Conservation (phyloP, 179 eudicot genomes). For the Silene coronaria region DNA sequence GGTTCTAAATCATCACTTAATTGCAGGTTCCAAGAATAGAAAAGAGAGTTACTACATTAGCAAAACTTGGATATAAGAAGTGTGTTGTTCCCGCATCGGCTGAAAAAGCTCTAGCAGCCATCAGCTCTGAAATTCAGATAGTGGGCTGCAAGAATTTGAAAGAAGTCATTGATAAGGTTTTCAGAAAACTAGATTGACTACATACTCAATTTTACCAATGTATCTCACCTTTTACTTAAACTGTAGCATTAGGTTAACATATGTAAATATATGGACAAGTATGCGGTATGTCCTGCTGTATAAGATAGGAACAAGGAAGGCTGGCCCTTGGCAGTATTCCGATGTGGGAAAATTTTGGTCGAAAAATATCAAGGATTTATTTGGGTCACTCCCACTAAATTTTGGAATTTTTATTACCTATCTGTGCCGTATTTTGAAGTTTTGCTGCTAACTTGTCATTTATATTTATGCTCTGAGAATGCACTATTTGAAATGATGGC, state of each 20-base stretch:
- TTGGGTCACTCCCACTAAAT: no score
- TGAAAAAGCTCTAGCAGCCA: slow-evolving; percentile 37
- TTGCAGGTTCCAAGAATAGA: slow-evolving; percentile 82
- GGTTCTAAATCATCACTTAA: not conserved
- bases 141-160: slow-evolving; percentile 74
- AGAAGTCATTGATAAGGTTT: slow-evolving; percentile 65
- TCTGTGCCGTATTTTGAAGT: no score
- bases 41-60: slow-evolving; percentile 66
- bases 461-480: no score
- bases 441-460: no score
- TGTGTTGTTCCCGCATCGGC: slow-evolving; percentile 65
- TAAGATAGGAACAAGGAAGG: not conserved
- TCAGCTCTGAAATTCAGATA: slow-evolving; percentile 37
- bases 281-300: not conserved
- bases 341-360: not conserved
- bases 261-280: not conserved
- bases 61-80: slow-evolving; percentile 76
- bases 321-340: not conserved
- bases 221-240: not conserved
- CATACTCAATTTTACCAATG: not conserved
- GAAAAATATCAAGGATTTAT: not conserved
- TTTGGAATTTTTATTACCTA: no score
- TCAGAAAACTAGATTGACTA: slow-evolving; percentile 20
- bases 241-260: not conserved
- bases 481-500: no score